Percentiles rank a stretch among this genome's conserved stretches.
Conservation (phyloP, 306 rosid genomes). For the Dryas alaskensis region DNA sequence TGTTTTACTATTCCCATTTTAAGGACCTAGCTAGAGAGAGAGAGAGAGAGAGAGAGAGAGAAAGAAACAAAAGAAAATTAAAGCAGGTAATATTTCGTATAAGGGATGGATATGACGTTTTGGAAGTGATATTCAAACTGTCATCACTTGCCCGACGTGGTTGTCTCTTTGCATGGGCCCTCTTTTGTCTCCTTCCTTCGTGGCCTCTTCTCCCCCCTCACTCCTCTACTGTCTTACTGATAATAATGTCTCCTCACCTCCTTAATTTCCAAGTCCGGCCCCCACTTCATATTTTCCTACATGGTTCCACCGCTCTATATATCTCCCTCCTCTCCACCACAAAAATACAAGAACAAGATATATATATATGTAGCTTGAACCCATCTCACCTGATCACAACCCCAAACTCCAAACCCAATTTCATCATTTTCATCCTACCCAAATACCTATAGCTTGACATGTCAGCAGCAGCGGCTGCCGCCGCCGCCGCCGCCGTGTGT, state of each 20-base stretch:
- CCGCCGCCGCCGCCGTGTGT: slow-evolving; percentile 13
- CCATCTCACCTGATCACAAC: too few relatives aligned
- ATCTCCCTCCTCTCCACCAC: too few relatives aligned
- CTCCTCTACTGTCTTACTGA: not conserved
- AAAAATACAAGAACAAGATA: too few relatives aligned
- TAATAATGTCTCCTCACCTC: too few relatives aligned
- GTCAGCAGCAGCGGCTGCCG: slow-evolving; percentile 41
- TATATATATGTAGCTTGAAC: too few relatives aligned
- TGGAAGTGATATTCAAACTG: slow-evolving; percentile 29
- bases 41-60: not conserved
- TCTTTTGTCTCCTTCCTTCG: slow-evolving; percentile 16
- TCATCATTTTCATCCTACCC: not conserved
- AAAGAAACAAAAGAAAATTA: not conserved
- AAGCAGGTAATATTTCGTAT: not conserved
- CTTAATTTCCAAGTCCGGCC: too few relatives aligned
- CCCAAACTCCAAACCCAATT: not conserved
- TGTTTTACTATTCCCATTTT: too few relatives aligned
- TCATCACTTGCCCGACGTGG: slow-evolving; percentile 4
- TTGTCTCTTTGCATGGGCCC: slow-evolving; percentile 15
- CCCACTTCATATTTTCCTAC: too few relatives aligned
- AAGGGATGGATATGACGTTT: slow-evolving; percentile 22
- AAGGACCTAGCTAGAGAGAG: too few relatives aligned
- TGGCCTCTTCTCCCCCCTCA: not conserved
- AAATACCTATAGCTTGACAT: slow-evolving; percentile 1
- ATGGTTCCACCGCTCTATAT: too few relatives aligned